Conservation (phyloP, 73 alveolate genomes). For the Blepharisma japonicum region DNA sequence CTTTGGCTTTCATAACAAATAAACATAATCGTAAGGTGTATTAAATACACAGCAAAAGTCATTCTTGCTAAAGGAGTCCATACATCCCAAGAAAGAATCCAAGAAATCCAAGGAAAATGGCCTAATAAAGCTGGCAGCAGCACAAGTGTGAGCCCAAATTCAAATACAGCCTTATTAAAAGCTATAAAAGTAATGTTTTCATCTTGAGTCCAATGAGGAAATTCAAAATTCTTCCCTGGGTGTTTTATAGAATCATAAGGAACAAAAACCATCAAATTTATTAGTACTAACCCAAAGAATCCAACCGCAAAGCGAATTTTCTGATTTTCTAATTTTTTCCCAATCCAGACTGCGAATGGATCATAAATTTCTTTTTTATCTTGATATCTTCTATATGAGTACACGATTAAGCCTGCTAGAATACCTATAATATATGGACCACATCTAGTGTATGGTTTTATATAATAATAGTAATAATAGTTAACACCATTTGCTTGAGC, state of each 20-base stretch:
- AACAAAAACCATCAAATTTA: background rate
- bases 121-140: constrained; percentile 11
- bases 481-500: constrained; percentile 12
- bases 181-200: background rate
- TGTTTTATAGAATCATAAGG: background rate
- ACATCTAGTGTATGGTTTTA: background rate
- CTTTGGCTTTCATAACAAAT: background rate
- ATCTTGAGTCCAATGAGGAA: background rate
- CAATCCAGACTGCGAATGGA: background rate
- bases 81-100: background rate
- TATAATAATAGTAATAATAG: constrained; percentile 24
- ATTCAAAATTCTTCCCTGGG: background rate
- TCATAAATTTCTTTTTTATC: background rate
- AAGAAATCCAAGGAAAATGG: background rate
- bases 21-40: background rate
- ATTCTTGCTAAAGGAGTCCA: constrained; percentile 9
- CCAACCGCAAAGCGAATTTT: background rate
- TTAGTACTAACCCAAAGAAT: background rate
- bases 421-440: background rate
- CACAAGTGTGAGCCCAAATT: constrained; percentile 9
- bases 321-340: background rate
- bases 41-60: constrained; percentile 8
- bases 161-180: background rate
- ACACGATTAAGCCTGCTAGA: background rate
- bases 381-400: background rate